Evolutionary conservation across 495 filamentous ascomycete genomes (phyloP), one percentile per base, ranked within the genome.

Genomic region (Trichodelitschia bisporula): DNA sequence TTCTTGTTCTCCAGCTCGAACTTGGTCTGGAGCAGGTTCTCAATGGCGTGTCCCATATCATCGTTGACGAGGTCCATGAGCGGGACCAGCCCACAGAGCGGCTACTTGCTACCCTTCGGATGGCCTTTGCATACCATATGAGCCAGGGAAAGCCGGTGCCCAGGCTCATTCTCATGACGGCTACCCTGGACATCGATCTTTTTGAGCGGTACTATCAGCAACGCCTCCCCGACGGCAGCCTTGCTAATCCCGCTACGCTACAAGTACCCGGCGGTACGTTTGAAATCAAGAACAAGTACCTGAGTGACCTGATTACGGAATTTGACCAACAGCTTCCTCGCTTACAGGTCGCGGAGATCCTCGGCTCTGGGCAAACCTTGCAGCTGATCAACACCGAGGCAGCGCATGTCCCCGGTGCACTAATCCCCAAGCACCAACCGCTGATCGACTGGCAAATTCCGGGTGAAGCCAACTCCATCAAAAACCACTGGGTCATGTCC

Each of bases 41-140:
- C 27, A 49, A 57, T 25, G 41, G 40, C 8, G 40, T 55, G 20
- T 59, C 63, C 4, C 61, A 69, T 35, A 44, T 70, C 12, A 49
- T 70, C 18, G 57, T 70, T 31, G 65, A 70, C 32, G 66, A 70
- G 46, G 63, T 69, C 19, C 66, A 70, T 41, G 64, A 68, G 36
- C 55, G 65, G 31, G 57, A 63, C 37, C 52, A 64, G 15, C 34
- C 47, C 4, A 61, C 64, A 19, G 65, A 70, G 36, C 57, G 66
- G 33, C 45, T 66, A 12, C 51, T 70, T 40, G 53, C 66, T 24
- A 38, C 64, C 14, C 36, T 69, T 17, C 69, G 62, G 39, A 55
- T 53, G 14, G 43, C 44, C 15, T 41, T 64, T 12, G 39, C 47
- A 15, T 36, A 52, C 12, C 48, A 59, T 19, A 40, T 32, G 33